Evolutionary conservation across 2,329 filamentous ascomycete genomes (phyloP), one percentile per base, ranked within the genome.

Genomic region (Fusarium nygamai): DNA sequence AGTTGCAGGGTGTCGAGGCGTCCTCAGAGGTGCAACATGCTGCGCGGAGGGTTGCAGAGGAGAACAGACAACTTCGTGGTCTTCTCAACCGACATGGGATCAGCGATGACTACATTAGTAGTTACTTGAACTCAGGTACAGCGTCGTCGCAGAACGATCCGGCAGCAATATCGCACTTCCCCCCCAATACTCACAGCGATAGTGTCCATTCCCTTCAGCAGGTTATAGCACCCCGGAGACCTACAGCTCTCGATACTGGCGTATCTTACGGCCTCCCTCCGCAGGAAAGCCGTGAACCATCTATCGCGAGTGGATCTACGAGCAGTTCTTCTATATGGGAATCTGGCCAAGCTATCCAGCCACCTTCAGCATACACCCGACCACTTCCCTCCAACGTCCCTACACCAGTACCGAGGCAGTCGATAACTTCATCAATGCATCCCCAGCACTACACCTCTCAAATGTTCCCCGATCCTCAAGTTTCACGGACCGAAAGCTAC

Each of bases 21-120:
- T 92, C 91, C 2, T 85, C 88, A n/a, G 92, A 94, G 78, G 90
- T 95, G 17, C 93, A 95, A 79, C 83, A 87, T 58, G 93, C 92
- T 2, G 93, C 92, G 5, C 85, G 91, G 64, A 88, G 84, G 62
- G 93, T 94, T 6, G 87, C 90, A 9, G 90, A 92, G 22, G 92
- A 95, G 81, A 95, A 95, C 80, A 87, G 84, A 67, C 88, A 88
- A 61, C 84, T 95, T 64, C 86, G 92, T 29, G 83, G 83, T 22
- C 84, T 94, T 24, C 85, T 94, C 39, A 84, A 85, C 59, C 82
- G 86, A 48, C 84, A 88, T 73, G 92, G 92, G 7, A 83, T 93
- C 29, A 81, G 83, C 47, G 88, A 92, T 67, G 83, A 86, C 13
- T 87, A 88, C 48, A 87, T 93, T 65, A 82, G 86, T 54, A 79